Conservation (phyloP, 371 early-diverging fungal species). For the Lichtheimia ramosa region DNA sequence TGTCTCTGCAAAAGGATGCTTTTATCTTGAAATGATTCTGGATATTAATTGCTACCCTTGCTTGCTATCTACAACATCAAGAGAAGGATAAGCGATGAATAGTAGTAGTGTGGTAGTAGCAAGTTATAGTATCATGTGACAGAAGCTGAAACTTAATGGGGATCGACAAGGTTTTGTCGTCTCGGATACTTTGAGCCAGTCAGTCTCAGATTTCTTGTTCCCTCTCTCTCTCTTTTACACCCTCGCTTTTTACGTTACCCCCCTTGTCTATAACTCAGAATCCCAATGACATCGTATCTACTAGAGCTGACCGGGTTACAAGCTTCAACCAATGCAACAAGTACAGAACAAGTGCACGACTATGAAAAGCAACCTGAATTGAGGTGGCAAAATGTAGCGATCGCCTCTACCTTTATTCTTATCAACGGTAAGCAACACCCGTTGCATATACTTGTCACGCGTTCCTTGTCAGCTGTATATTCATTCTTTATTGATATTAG, state of each 20-base stretch:
- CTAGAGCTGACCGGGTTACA: constrained; percentile 6
- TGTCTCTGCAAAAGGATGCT: too few species aligned
- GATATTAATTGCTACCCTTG: too few species aligned
- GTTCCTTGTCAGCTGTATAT: constrained; percentile 1
- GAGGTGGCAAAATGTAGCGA: constrained; percentile 47
- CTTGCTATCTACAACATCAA: too few species aligned
- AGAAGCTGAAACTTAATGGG: too few species aligned
- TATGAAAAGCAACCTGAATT: constrained; percentile 9
- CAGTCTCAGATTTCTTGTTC: too few species aligned
- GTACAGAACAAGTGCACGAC: background rate
- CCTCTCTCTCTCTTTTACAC: too few species aligned
- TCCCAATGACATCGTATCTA: constrained; percentile 2
- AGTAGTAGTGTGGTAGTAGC: too few species aligned
- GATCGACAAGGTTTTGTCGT: too few species aligned
- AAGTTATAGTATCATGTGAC: too few species aligned
- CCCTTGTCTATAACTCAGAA: background rate
- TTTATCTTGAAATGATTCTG: too few species aligned
- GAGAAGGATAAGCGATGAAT: too few species aligned
- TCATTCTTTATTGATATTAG: constrained; percentile 35
- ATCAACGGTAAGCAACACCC: constrained; percentile 35
- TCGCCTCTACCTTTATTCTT: constrained; percentile 47
- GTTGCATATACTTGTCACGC: background rate
- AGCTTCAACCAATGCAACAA: background rate
- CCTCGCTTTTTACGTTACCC: background rate
- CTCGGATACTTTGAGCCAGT: too few species aligned